Percentiles rank a stretch among this genome's conserved stretches.
phyloP scores from a whole-genome alignment of 2,329 filamentous ascomycete genomes.

The Monosporascus sp. region DNA sequence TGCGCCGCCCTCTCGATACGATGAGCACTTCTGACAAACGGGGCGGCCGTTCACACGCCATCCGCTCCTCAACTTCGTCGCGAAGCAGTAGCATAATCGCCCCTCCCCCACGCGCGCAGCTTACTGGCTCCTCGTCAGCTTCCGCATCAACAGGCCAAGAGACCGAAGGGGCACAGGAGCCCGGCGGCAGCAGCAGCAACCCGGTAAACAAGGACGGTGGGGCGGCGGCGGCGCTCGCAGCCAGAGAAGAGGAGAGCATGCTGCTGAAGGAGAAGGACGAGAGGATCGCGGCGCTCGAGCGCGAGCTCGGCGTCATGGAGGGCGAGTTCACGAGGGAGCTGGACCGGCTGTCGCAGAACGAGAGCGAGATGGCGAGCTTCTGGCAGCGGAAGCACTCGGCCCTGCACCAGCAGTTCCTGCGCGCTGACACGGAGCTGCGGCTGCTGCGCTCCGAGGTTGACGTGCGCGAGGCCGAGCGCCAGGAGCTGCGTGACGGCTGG shows the following conservation, averaged over 20 bases:
- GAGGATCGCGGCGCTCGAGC: conserved; percentile 47
- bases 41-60: conserved; percentile 29
- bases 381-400: conserved; percentile 53
- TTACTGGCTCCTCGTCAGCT: conserved; percentile 25
- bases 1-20: conserved; percentile 12
- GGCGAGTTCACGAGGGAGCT: conserved; percentile 49
- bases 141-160: conserved; percentile 28
- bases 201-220: conserved; percentile 16
- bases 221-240: conserved; percentile 17
- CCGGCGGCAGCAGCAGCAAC: conserved; percentile 6
- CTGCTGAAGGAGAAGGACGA: conserved; percentile 43
- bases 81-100: conserved; percentile 31
- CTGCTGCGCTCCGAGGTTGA: conserved; percentile 46
- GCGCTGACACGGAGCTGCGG: conserved; percentile 48
- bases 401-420: conserved; percentile 47
- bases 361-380: conserved; percentile 50
- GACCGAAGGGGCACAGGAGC: conserved; percentile 16
- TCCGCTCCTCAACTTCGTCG: conserved; percentile 26
- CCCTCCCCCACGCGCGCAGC: conserved; percentile 36
- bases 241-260: conserved; percentile 22
- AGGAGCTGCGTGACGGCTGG: conserved; percentile 46
- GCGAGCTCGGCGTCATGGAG: conserved; percentile 48
- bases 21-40: conserved; percentile 43
- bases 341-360: conserved; percentile 46
- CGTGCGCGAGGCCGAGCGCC: conserved; percentile 39